Evolutionary conservation across 441 rosid genomes (phyloP), one percentile per base, ranked within the genome.

Genomic region (Euphorbia corollata): DNA sequence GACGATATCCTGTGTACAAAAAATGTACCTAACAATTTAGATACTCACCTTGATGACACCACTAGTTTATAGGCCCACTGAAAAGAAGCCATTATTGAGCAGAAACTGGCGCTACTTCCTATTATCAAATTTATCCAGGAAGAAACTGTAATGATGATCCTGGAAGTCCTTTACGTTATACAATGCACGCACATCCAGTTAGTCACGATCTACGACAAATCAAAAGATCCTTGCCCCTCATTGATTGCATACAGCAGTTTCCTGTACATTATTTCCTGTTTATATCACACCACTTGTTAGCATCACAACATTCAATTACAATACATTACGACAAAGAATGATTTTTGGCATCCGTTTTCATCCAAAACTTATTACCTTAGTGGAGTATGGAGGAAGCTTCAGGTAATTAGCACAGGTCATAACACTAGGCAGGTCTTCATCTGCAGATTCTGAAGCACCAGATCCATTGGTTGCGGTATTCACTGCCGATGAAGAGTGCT

Each of bases 351-450:
- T 73, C 19, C 61, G 30, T 27, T 16, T n/a, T 57, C 27, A 6
- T 34, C 16, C 27, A 57, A 56, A 58, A 48, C 4, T 0, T 65
- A 6, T 36, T 73, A 88, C 97, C 96, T 90, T 90, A 41, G 91
- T 86, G 1, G 99, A 92, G 75, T 92, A 96, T 27, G 99, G 94
- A 65, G 99, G 99, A 73, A 96, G 98, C 80, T 96, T 96, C 60
- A 96, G 82, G 85, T 96, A 96, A 84, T 96, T 96, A 65, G 98
- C 99, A 78, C 99, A 92, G 43, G 99, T 96, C 99, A 96, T 96
- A 60, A 96, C 99, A 67, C 99, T 96, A 7, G 98, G 99, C 78
- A 96, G 80, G 80, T 90, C 98, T 41, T 90, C 96, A 68, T 92
- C 99, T 20, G 98, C 98, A 7, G 85, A 79, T 71, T 96, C 98